Base-by-base conservation (phyloP, 441 rosid species). In the Gossypium davidsonii region DNA sequence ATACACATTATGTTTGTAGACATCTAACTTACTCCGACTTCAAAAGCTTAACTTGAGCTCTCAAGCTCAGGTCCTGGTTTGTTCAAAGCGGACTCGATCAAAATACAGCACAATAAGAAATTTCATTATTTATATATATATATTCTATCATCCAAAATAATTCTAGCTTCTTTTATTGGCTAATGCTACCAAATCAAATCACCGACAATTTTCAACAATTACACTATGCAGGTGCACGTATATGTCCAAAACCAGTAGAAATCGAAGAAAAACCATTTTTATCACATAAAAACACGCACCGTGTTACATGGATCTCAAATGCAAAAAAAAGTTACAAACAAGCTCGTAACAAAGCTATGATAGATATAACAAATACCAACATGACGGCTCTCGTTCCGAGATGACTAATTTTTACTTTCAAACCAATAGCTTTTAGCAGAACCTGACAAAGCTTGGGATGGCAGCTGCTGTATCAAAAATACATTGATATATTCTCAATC, bases 401-500 rank as follows among this genome's bases (percentile, higher is more conserved):
- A 67, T 15, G 53, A 70, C 31, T 14, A 25, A 23, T 53, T 34
- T 67, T 15, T 67, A 52, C 60, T 68, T 52, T 46, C 64, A 67
- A 60, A 15, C 10, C 65, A 42, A 25, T 56, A 28, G 68, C 69
- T 58, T 67, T 67, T 14, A 65, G 17, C 42, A 61, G 31, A 51
- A 72, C 37, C 74, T 14, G 28, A 60, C 48, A 66, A 23, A 48
- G 52, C 68, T 48, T 72, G 48, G 51, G 12, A 73, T 56, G 71
- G 72, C 74, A 44, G 37, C 74, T 53, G 56, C 63, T 72, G 20
- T 59, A 57, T 21, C 62, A 57, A 60, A 70, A 4, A 18, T 44
- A 67, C 73, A n/a, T 69, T 53, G 52, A 67, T 37, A 66, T 63
- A 44, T 31, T 28, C 55, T 67, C 71, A 28, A 60, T 61, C 34